Conservation (phyloP, 805 yeast species). For the Maudiozyma turicensis region DNA sequence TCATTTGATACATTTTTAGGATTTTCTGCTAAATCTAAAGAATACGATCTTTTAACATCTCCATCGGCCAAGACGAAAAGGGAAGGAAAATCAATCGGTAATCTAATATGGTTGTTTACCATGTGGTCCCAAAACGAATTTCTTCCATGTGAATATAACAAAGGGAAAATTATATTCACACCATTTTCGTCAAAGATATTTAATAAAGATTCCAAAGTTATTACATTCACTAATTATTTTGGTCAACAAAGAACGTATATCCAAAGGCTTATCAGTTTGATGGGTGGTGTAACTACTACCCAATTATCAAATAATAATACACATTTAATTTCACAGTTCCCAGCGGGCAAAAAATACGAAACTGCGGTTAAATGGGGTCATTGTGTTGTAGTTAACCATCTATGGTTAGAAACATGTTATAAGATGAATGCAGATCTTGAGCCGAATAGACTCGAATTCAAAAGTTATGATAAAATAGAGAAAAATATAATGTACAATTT, state of each 20-base stretch:
- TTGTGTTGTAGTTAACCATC: constrained; percentile 54
- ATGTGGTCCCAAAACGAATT: constrained; percentile 48
- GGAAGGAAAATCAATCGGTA: constrained; percentile 41
- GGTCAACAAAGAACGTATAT: constrained; percentile 78
- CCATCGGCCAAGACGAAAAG: background rate
- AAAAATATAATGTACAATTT: constrained; percentile 9
- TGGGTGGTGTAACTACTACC: constrained; percentile 74
- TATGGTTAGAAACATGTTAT: constrained; percentile 82
- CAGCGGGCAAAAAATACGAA: constrained; percentile 62
- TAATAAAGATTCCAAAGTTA: constrained; percentile 43
- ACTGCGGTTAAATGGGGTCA: constrained; percentile 62
- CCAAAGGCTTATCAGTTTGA: constrained; percentile 46
- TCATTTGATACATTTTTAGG: constrained; percentile 48
- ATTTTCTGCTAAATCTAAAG: constrained; percentile 47
- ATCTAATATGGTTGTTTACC: constrained; percentile 65
- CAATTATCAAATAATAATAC: constrained; percentile 55
- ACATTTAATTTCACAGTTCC: constrained; percentile 57
- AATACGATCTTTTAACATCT: constrained; percentile 38
- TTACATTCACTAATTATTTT: constrained; percentile 69
- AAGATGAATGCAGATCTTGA: constrained; percentile 11
- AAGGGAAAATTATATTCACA: constrained; percentile 48
- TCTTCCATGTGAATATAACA: constrained; percentile 39
- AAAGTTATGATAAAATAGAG: constrained; percentile 5
- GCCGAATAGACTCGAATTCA: background rate
- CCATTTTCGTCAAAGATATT: constrained; percentile 46